Evolutionary conservation across 257 asterid species (phyloP), one percentile per base, ranked within the genome.

Genomic region (Solanum sparsipilum): DNA sequence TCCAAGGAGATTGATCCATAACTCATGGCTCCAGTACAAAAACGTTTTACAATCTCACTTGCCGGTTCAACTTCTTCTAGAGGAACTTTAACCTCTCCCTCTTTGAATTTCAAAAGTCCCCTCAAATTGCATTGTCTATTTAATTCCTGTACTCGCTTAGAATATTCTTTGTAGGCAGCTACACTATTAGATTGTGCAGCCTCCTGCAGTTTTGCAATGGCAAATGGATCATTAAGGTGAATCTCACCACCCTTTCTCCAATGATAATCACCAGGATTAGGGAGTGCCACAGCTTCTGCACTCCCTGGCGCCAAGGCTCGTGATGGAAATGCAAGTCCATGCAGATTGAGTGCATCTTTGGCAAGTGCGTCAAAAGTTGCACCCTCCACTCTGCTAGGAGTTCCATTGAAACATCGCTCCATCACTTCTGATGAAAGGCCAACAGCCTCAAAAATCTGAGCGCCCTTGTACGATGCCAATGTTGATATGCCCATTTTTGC

Each of bases 401-500:
- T 96, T 84, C 99, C 99, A 84, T 83, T 92, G 86, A 97, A 97
- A 92, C 99, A 97, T 84, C 98, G 89, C 70, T 94, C 97, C 98
- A 96, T 95, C 86, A 97, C 99, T 93, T 97, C 99, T 46, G 99
- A 93, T 15, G 99, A 97, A 87, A 97, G 99, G 76, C 99, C 99
- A 60, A 97, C 99, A 5, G 99, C 99, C 96, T 97, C 99, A 89
- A 97, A 97, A 85, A 97, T 97, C 92, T 97, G 99, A 58, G 99
- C 99, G 29, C 99, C 99, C 91, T 97, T 97, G 91, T 97, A 97
- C 34, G 99, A 97, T 34, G 99, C 99, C 92, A 97, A 90, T 87
- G 99, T 97, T 87, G 99, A 97, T 90, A 97, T 97, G 27, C 99
- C 99, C 99, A 97, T 97, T 88, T 97, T 97, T 7, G 99, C 99